Conservation (phyloP, 2,329 filamentous ascomycete species). For the Cercospora zeina region DNA sequence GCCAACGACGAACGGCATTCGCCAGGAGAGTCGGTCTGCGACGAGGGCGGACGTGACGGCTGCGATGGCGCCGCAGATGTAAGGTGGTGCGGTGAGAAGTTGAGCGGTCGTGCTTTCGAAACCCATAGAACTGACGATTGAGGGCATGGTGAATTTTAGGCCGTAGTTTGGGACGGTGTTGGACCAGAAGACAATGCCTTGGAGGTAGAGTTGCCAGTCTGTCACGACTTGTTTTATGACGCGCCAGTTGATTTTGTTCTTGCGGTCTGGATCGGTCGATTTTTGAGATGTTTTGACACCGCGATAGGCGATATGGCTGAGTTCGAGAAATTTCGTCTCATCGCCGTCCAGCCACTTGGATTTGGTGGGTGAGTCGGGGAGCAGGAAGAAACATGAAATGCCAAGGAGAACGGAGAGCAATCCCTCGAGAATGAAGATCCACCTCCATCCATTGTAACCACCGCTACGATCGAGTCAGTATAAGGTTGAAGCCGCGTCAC, state of each 20-base stretch:
- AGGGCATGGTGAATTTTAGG: conserved; percentile 45
- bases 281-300: conserved; percentile 23
- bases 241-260: conserved; percentile 45
- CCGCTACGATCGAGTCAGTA: conserved; percentile 18
- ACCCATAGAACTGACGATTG: conserved; percentile 49
- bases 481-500: too few relatives aligned
- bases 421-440: conserved; percentile 53
- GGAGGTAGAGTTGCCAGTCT: conserved; percentile 35
- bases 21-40: conserved; percentile 39
- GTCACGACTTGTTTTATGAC: conserved; percentile 27
- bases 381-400: conserved; percentile 54
- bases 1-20: conserved; percentile 38
- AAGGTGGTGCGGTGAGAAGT: conserved; percentile 36
- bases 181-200: conserved; percentile 33
- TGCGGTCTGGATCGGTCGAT: conserved; percentile 41
- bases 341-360: conserved; percentile 63
- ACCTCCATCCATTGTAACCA: conserved; percentile 47
- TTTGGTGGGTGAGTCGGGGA: conserved; percentile 54
- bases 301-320: conserved; percentile 65
- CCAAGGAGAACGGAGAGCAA: conserved; percentile 56
- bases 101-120: conserved; percentile 31
- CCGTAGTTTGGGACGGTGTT: conserved; percentile 38
- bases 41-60: conserved; percentile 35
- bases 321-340: conserved; percentile 63
- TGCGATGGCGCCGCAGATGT: conserved; percentile 38